Evolutionary conservation across 106 monocot species (phyloP).

Genomic region (Platanthera guangdongensis): DNA sequence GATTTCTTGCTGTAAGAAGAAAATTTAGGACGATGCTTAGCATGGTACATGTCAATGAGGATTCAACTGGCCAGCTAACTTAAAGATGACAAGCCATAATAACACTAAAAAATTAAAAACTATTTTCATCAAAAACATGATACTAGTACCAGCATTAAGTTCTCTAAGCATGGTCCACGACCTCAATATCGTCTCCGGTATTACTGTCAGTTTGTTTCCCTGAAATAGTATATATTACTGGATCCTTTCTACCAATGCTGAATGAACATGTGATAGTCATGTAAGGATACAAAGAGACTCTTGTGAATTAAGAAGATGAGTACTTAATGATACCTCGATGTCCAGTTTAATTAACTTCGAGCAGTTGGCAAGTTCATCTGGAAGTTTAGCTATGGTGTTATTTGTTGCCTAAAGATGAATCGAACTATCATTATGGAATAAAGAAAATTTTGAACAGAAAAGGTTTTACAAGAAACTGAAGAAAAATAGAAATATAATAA

Average conservation of each 20-base stretch:
- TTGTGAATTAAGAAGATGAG: neutral
- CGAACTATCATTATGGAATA: neutral
- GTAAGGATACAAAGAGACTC: neutral
- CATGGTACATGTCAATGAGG: neutral
- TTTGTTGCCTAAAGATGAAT: slow-evolving; percentile 48
- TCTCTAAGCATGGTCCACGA: slow-evolving; percentile 84
- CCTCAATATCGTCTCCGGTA: slow-evolving; percentile 51
- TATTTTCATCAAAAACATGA: neutral
- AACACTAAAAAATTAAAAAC: neutral
- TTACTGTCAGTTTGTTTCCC: slow-evolving; percentile 68
- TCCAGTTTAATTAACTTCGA: slow-evolving; percentile 71
- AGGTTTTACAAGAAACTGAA: neutral
- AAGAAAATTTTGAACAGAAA: neutral
- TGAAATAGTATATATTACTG: slow-evolving; percentile 21
- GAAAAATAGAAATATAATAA: neutral
- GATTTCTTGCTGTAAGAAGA: slow-evolving; percentile 65
- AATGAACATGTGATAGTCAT: neutral
- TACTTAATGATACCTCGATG: slow-evolving; percentile 56
- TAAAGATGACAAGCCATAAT: neutral
- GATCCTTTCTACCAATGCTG: neutral
- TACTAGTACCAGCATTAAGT: slow-evolving; percentile 67
- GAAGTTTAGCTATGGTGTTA: slow-evolving; percentile 52
- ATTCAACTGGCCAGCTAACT: neutral
- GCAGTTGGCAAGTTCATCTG: slow-evolving; percentile 67
- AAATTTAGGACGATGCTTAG: neutral